Percentiles rank a stretch among this genome's conserved stretches.
Evolutionary conservation across 305 asterid species (phyloP).

Genomic region (Petunia hybrid): DNA sequence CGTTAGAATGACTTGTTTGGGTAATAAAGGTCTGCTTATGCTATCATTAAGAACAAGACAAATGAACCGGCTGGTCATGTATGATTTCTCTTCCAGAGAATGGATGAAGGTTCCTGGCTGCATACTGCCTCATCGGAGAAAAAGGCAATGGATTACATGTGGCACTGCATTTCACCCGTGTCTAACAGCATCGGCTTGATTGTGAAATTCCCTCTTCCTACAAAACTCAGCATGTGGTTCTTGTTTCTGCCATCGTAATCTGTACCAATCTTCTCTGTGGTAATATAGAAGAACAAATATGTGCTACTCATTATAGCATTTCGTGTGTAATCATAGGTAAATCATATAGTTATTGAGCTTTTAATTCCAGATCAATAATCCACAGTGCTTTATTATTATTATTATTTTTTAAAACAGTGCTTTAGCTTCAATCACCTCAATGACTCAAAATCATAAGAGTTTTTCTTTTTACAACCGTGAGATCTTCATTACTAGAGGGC

Average conservation of each 20-base stretch:
- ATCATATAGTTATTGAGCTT: conserved; percentile 31
- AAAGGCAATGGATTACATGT: conserved; percentile 88
- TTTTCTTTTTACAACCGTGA: too few species aligned
- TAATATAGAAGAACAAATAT: conserved; percentile 27
- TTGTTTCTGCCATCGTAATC: conserved; percentile 11
- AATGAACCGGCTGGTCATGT: conserved; percentile 82
- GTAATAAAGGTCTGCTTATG: conserved; percentile 92
- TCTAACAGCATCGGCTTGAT: conserved; percentile 78
- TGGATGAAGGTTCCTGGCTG: conserved; percentile 96
- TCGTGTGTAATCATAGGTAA: conserved; percentile 35
- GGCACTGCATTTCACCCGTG: conserved; percentile 94
- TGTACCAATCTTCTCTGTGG: conserved; percentile 32
- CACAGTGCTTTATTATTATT: conserved; percentile 2
- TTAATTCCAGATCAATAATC: conserved; percentile 28
- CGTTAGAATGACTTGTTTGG: conserved; percentile 94
- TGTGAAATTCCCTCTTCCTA: not conserved
- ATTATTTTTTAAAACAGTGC: too few species aligned
- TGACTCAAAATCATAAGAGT: too few species aligned
- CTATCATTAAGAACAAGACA: conserved; percentile 83
- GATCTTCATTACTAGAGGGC: too few species aligned
- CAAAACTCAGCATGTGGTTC: not conserved
- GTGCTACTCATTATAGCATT: not conserved
- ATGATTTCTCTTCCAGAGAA: conserved; percentile 68
- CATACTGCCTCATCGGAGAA: conserved; percentile 73
- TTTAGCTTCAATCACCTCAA: too few species aligned